Evolutionary conservation across 768 basidiomycete species (phyloP).

Genomic region (Pseudohyphozyma bogoriensis): DNA sequence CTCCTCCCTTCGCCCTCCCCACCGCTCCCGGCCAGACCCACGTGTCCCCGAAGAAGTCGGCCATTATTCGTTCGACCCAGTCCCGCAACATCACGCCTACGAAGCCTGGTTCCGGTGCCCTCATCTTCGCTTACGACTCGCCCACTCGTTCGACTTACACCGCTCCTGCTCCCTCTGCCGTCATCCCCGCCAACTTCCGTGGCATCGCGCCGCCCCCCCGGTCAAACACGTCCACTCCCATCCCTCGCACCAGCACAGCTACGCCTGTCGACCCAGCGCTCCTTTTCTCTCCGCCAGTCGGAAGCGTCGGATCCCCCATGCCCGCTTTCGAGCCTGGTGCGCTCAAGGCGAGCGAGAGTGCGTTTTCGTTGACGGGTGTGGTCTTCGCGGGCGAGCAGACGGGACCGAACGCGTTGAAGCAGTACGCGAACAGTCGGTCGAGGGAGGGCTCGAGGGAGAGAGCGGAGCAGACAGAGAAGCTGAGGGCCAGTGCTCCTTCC

Average conservation of each 20-base stretch:
- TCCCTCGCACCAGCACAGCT: background rate
- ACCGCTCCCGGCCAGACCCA: conserved; percentile 18
- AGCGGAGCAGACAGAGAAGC: background rate
- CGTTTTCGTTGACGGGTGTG: conserved; percentile 10
- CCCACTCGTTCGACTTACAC: background rate
- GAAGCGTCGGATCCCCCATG: conserved; percentile 13
- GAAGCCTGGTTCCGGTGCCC: background rate
- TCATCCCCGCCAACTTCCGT: background rate
- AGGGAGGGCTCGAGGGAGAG: background rate
- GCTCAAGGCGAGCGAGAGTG: background rate
- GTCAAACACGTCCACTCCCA: background rate
- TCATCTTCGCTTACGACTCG: conserved; percentile 21
- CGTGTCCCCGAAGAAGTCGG: conserved; percentile 23
- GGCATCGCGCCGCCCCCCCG: background rate
- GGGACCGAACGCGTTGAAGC: background rate
- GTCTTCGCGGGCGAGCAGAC: background rate
- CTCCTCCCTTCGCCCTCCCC: conserved; percentile 15
- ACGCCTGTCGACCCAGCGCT: background rate
- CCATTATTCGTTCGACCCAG: background rate
- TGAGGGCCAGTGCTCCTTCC: background rate
- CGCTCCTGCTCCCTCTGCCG: background rate
- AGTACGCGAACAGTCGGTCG: too few relatives aligned
- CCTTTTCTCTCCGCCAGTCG: conserved; percentile 8
- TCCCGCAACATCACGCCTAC: background rate
- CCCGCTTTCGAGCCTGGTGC: conserved; percentile 10